These are phyloP conservation scores for Suillus brevipes DNA, from an alignment of 768 basidiomycete species.

Conservation along the genomic window DNA sequence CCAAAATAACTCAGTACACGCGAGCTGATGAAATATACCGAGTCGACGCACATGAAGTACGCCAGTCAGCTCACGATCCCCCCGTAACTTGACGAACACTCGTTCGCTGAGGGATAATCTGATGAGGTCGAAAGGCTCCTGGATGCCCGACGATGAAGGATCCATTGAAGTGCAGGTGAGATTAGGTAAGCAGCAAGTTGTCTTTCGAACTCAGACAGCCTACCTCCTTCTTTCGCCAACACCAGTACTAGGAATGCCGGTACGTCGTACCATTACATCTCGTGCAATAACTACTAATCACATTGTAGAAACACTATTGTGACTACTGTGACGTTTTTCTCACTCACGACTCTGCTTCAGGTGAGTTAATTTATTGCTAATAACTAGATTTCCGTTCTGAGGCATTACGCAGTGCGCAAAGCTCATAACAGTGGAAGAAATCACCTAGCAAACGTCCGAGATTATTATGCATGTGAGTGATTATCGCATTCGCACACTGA, in stretches of 20 bases:
- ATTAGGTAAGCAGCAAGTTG: conserved; percentile 26
- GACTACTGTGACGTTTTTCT: conserved; percentile 93
- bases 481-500: not conserved
- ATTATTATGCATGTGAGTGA: conserved; percentile 90
- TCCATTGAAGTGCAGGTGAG: conserved; percentile 52
- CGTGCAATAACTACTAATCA: conserved; percentile 10
- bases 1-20: conserved; percentile 14
- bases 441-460: conserved; percentile 93
- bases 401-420: conserved; percentile 71
- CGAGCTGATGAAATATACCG: conserved; percentile 4
- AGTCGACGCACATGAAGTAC: conserved; percentile 77
- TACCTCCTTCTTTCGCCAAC: conserved; percentile 22
- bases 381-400: conserved; percentile 10
- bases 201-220: conserved; percentile 32
- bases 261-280: conserved; percentile 36
- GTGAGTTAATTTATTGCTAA: conserved; percentile 39
- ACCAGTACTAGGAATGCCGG: conserved; percentile 57
- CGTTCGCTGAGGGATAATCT: conserved; percentile 95
- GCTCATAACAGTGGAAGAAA: conserved; percentile 98
- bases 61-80: conserved; percentile 89
- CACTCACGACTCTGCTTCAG: conserved; percentile 93
- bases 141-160: conserved; percentile 69
- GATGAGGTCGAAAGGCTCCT: conserved; percentile 97
- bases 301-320: conserved; percentile 82
- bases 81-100: conserved; percentile 95